These are phyloP conservation scores for Suillus alpinus DNA, from an alignment of 768 basidiomycete genomes.

Conservation along the genomic window DNA sequence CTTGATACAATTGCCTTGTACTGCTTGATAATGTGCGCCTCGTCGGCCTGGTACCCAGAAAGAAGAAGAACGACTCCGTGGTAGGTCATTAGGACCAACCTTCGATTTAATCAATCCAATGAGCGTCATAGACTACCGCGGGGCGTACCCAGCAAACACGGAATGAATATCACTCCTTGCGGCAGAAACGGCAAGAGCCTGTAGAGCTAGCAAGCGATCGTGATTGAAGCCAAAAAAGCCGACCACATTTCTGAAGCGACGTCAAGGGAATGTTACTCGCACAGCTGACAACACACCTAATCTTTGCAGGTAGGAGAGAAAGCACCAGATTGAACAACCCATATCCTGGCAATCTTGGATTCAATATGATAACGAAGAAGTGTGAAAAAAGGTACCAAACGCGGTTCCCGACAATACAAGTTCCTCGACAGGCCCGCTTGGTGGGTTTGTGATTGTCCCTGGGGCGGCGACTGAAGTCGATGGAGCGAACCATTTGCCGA, in stretches of 20 bases:
- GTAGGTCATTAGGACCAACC: constrained; percentile 80
- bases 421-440: constrained; percentile 66
- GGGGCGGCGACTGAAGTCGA: constrained; percentile 13
- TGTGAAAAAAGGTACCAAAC: constrained; percentile 51
- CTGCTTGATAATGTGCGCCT: constrained; percentile 56
- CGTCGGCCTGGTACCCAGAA: constrained; percentile 76
- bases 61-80: constrained; percentile 68
- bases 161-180: constrained; percentile 68
- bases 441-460: constrained; percentile 21
- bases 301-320: constrained; percentile 67
- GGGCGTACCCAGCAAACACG: constrained; percentile 67
- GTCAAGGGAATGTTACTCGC: background rate
- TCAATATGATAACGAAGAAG: background rate
- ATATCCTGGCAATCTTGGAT: constrained; percentile 31
- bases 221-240: constrained; percentile 77
- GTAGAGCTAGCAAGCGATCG: constrained; percentile 65
- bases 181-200: constrained; percentile 67
- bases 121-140: background rate
- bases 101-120: constrained; percentile 21
- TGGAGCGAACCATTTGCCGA: constrained; percentile 34
- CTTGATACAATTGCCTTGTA: constrained; percentile 64
- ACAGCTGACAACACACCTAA: constrained; percentile 46
- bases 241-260: constrained; percentile 53
- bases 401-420: constrained; percentile 73
- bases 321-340: constrained; percentile 81